These are phyloP conservation scores for Podila epigama DNA, from an alignment of 192 early-diverging fungal genomes.

Conservation along the genomic window DNA sequence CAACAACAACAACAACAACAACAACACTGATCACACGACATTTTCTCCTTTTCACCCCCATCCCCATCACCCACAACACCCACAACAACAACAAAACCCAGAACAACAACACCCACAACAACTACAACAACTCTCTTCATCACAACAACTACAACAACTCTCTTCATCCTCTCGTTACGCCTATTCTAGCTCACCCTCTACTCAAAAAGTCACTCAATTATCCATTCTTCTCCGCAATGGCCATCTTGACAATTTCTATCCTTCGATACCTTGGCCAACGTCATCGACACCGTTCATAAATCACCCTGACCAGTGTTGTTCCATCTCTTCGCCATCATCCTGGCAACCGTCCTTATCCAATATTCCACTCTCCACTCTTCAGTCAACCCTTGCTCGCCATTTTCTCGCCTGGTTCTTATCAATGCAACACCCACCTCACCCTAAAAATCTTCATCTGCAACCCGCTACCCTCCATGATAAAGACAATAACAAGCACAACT, in stretches of 20 bases:
- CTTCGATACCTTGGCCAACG: background rate
- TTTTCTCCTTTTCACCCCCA: background rate
- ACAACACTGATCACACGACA: conserved; percentile 16
- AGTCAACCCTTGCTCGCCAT: conserved; percentile 22
- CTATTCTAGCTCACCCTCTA: background rate
- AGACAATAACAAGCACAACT: background rate
- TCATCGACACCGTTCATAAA: too few relatives aligned
- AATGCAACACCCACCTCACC: background rate
- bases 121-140: background rate
- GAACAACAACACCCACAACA: background rate
- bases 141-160: background rate
- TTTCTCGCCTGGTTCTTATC: conserved; percentile 32
- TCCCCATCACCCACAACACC: too few relatives aligned
- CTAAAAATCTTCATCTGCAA: background rate
- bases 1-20: background rate
- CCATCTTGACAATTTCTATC: background rate
- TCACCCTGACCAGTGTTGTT: too few relatives aligned
- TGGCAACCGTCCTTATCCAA: conserved; percentile 28
- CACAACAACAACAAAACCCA: background rate
- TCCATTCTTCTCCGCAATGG: background rate
- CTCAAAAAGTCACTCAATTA: background rate
- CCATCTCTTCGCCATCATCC: too few relatives aligned
- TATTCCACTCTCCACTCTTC: conserved; percentile 31
- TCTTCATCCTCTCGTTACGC: background rate
- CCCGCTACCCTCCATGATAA: background rate